Conservation (phyloP, 768 basidiomycete genomes). For the Russula emetica region DNA sequence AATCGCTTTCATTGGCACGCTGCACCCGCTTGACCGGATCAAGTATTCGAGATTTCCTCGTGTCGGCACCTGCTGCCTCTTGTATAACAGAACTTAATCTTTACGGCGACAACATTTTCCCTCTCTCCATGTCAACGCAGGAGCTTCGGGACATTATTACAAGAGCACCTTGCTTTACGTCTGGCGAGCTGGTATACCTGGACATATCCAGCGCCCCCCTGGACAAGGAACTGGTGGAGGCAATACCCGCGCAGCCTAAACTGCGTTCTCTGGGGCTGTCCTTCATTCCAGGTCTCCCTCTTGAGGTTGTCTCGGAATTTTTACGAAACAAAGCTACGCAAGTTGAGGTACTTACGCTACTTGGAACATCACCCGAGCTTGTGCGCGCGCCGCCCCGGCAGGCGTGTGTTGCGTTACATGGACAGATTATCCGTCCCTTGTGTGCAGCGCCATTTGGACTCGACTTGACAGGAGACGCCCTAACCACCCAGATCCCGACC, state of each 20-base stretch:
- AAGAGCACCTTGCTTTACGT: slow-evolving; percentile 73
- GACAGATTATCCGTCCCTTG: slow-evolving; percentile 71
- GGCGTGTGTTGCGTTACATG: slow-evolving; percentile 72
- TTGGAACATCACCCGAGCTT: slow-evolving; percentile 59
- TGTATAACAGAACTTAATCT: slow-evolving; percentile 75
- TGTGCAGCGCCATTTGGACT: slow-evolving; percentile 76
- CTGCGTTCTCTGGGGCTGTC: slow-evolving; percentile 89
- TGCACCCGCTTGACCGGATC: slow-evolving; percentile 81
- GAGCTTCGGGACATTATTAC: slow-evolving; percentile 67
- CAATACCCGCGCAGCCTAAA: slow-evolving; percentile 59
- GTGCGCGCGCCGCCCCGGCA: slow-evolving; percentile 49
- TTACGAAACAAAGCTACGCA: slow-evolving; percentile 60
- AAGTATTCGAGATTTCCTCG: slow-evolving; percentile 68
- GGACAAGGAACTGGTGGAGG: slow-evolving; percentile 44
- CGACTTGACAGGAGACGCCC: slow-evolving; percentile 39
- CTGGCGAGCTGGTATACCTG: slow-evolving; percentile 74
- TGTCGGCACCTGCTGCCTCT: slow-evolving; percentile 58
- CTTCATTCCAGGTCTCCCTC: slow-evolving; percentile 67
- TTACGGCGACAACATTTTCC: slow-evolving; percentile 83
- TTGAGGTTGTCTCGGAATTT: slow-evolving; percentile 65
- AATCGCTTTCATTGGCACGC: slow-evolving; percentile 77
- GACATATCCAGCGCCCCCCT: slow-evolving; percentile 85
- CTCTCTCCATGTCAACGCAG: slow-evolving; percentile 60
- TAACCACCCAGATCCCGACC: slow-evolving; percentile 51
- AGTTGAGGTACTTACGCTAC: slow-evolving; percentile 82